Evolutionary conservation across 352 stramenopile genomes (phyloP), one percentile per base, ranked within the genome.

Genomic region (Blastocystis sp.): DNA sequence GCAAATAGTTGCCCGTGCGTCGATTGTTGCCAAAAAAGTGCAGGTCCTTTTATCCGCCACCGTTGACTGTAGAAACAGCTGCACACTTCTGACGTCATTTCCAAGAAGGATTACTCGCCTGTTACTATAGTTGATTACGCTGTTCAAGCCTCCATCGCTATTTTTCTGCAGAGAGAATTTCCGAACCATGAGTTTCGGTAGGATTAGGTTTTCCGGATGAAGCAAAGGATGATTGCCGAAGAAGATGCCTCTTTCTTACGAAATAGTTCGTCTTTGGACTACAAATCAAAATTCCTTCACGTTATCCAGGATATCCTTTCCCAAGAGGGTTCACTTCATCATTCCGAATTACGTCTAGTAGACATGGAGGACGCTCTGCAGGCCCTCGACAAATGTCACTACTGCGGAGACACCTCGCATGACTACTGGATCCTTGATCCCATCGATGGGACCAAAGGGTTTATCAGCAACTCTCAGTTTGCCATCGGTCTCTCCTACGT

Each of bases 391-490:
- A 20, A 24, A 9, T 85, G 73, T 37, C 53, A 85, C 4, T 85
- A 85, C 41, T 16, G 68, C 26, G 73, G 73, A 11, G 73, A 85
- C 68, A 39, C 54, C 6, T 30, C 53, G n/a, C 41, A 69, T 7
- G 56, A 68, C n/a, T 85, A 85, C 39, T 85, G 73, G 73, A 55
- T 89, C 11, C 64, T 90, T 24, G 85, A 90, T 30, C 85, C 85
- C 13, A 90, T 90, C n/a, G 85, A 90, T 43, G 85, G 85, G 6
- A 90, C 85, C n/a, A 90, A 90, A 34, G 85, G 85, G 13, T 90
- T 90, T 45, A 79, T 90, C 9, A 41, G 20, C n/a, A 70, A 90
- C 13, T 41, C 53, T 24, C 62, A 90, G 30, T 90, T 81, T 34
- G 53, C 85, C 9, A 88, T 90, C n/a, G 85, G 85, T 7, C 55